Base-by-base conservation (phyloP, 345 rosid species). In the Leavenworthia alabamica region DNA sequence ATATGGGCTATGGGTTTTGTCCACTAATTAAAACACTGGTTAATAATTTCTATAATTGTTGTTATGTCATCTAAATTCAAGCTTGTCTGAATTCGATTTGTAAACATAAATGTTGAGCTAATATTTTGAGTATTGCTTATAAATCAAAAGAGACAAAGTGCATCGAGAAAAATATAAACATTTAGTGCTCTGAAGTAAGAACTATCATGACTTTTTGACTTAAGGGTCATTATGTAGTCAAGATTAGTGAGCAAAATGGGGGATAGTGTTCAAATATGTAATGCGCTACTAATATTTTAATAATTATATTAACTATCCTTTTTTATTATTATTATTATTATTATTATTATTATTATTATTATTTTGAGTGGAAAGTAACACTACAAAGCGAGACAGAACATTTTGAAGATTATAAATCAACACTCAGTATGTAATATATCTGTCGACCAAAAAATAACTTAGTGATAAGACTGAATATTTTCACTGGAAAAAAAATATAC, bases 331-430 rank as follows among this genome's bases (percentile, higher is more conserved):
- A n/a, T n/a, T n/a, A n/a, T n/a, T n/a, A n/a, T n/a, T n/a, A n/a
- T n/a, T n/a, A n/a, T n/a, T n/a, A n/a, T n/a, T n/a, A n/a, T n/a
- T n/a, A 27, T 33, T 48, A 5, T 27, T 1, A 4, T 11, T 4
- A 20, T 20, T 20, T 20, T 24, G 27, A 39, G 58, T 28, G 52
- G 66, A 59, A 39, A 58, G 31, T 24, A 68, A 6, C 52, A 50
- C 9, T 23, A 42, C 52, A 50, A 50, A 41, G 46, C 51, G 60
- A 49, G 59, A 22, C 9, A 35, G 40, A 28, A 45, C 36, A 60
- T 43, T 24, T 17, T 50, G 33, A 43, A 51, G 24, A 22, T 24
- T 45, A 55, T 54, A 53, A 44, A 61, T 35, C 33, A 50, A 52
- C 31, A 43, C 7, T 24, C 20, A 22, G 40, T 7, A 20, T 36